phyloP scores from a whole-genome alignment of 352 stramenopile genomes.

The Globisporangium paroecandrum region DNA sequence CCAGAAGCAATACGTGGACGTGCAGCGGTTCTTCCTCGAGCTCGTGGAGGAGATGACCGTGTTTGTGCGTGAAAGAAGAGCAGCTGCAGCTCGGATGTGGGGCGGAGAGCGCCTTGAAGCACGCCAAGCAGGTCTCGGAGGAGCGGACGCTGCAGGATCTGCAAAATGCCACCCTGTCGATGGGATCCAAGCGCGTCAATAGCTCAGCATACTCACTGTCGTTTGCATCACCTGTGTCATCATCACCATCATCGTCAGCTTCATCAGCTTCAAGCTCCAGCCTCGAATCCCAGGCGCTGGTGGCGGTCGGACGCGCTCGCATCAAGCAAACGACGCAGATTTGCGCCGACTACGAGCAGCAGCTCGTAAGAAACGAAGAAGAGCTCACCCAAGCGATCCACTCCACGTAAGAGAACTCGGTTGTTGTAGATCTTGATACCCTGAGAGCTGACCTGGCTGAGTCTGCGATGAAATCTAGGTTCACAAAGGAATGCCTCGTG shows the following conservation, averaged over 20 bases:
- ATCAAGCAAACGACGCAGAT: slow-evolving; percentile 41
- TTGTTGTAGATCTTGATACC: no score
- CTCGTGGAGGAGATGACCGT: slow-evolving; percentile 45
- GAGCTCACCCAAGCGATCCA: slow-evolving; percentile 50
- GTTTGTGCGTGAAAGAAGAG: slow-evolving; percentile 37
- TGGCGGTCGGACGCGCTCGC: slow-evolving; percentile 33
- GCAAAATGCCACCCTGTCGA: slow-evolving; percentile 23
- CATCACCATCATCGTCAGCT: background rate
- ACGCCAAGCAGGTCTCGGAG: slow-evolving; percentile 27
- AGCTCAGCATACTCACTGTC: background rate
- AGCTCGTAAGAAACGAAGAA: slow-evolving; percentile 44
- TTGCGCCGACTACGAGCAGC: slow-evolving; percentile 42
- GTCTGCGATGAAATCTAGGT: slow-evolving; percentile 12
- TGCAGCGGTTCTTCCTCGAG: slow-evolving; percentile 48
- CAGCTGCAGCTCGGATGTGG: slow-evolving; percentile 24
- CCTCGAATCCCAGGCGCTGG: slow-evolving; percentile 44
- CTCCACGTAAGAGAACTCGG: slow-evolving; percentile 24
- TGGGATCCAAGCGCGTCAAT: slow-evolving; percentile 2
- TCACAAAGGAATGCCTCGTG: slow-evolving; percentile 33
- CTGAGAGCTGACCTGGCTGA: no score
- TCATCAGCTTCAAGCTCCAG: slow-evolving; percentile 13
- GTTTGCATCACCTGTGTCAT: no score
- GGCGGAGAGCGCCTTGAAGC: slow-evolving; percentile 9
- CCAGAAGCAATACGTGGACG: slow-evolving; percentile 48
- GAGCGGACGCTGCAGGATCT: slow-evolving; percentile 52